These are phyloP conservation scores for Chamaecrista fasciculata DNA, from an alignment of 306 rosid species.

Conservation along the genomic window DNA sequence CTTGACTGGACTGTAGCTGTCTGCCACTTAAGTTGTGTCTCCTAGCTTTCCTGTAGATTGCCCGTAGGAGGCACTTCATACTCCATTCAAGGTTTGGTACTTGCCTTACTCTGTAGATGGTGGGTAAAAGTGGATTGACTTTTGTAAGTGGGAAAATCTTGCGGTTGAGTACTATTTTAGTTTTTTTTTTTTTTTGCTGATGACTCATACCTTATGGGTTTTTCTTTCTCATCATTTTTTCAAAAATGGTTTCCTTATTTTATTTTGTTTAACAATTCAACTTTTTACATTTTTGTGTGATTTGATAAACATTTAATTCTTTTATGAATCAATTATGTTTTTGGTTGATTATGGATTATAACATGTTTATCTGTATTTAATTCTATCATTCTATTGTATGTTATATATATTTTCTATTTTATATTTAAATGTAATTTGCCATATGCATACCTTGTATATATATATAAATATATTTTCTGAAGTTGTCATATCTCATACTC, in stretches of 20 bases:
- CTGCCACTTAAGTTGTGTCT: background rate
- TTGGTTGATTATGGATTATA: background rate
- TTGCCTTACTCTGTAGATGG: background rate
- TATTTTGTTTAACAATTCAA: background rate
- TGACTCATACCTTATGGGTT: background rate
- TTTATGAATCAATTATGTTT: background rate
- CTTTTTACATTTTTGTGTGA: background rate
- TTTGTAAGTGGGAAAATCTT: too few species aligned
- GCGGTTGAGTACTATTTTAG: too few species aligned
- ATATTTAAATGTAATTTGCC: background rate
- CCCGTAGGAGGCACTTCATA: background rate
- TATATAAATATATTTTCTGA: too few species aligned
- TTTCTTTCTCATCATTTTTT: background rate
- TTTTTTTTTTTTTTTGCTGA: background rate
- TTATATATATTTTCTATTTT: background rate
- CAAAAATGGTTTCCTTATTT: background rate
- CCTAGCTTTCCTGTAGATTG: background rate
- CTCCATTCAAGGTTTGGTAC: background rate
- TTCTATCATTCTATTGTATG: too few species aligned
- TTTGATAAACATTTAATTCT: background rate
- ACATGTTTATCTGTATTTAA: background rate
- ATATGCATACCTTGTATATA: background rate
- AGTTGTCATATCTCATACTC: background rate
- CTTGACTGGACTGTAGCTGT: background rate
- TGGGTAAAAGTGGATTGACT: background rate